A percentile compares a stretch with the other conserved stretches of the same genome.
These are phyloP conservation scores for Endotrypanum monterogeii DNA, from an alignment of 208 protist genomes.

Conservation along the genomic window DNA sequence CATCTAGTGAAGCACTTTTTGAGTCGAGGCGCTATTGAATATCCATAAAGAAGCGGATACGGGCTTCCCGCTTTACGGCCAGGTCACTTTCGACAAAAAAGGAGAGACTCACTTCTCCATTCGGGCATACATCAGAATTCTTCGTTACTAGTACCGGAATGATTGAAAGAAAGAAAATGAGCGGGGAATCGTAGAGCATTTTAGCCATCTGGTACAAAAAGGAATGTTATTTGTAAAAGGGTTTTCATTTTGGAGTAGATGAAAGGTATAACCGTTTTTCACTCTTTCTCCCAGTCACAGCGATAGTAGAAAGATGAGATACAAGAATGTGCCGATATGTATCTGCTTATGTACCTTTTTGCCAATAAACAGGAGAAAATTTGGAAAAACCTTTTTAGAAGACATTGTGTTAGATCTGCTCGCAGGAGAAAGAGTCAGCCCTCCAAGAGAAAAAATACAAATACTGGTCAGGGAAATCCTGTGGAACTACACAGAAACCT, in stretches of 20 bases:
- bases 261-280: no score
- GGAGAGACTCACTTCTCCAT: conserved; percentile 39
- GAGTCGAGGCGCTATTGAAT: conserved; percentile 27
- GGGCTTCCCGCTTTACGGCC: conserved; percentile 33
- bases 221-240: neutral
- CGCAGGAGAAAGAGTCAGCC: neutral
- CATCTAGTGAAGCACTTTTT: conserved; percentile 21
- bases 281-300: no score
- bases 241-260: neutral
- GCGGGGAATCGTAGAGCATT: conserved; percentile 19
- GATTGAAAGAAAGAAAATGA: conserved; percentile 21
- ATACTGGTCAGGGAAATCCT: neutral
- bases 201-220: neutral
- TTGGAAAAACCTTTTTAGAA: no score
- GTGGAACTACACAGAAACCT: neutral
- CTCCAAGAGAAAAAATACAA: neutral
- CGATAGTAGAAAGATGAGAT: no score
- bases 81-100: conserved; percentile 40
- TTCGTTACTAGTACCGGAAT: conserved; percentile 23
- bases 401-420: neutral
- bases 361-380: no score
- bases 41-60: conserved; percentile 39
- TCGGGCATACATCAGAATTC: conserved; percentile 30
- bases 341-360: no score
- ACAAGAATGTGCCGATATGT: no score